Evolutionary conservation across 2,329 filamentous ascomycete species (phyloP), one percentile per base, ranked within the genome.

Genomic region (Fusarium tjaetaba): DNA sequence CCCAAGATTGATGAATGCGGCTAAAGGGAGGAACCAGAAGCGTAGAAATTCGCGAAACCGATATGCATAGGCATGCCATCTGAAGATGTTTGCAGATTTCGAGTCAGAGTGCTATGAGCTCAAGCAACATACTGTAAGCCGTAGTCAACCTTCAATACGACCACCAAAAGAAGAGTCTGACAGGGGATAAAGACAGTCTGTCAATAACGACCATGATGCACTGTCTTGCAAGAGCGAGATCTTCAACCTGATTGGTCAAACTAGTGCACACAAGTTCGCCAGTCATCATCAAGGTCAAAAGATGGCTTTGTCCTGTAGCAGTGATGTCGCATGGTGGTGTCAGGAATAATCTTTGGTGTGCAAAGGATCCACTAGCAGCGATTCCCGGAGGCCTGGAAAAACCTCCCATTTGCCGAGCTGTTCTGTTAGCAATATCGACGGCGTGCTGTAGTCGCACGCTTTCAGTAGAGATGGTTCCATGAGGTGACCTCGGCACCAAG

Each of bases 341-440:
- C 73, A 63, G 69, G 76, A 79, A 75, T 77, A 72, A 78, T 80
- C 71, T 77, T 77, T 80, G 78, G 74, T 74, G 70, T 76, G 72
- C 65, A 57, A 65, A 63, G 62, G 72, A 68, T 76, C 77, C 74
- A 78, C 74, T 65, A 71, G 66, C 69, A 73, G 66, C 65, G 61
- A 70, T 68, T 65, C 45, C 73, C 77, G 78, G 71, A 78, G 64
- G 74, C 66, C 70, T 79, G 78, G 78, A 72, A 79, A 74, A 78
- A 58, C 67, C 72, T 75, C 79, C 72, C 62, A 79, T 79, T 80
- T 78, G 79, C 62, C 71, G 30, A 52, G 59, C 57, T 68, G 55
- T 34, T 68, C 60, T 69, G 66, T 64, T 70, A 60, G 42, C 61
- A 55, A 68, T 68, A 68, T 68, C 61, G 77, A 75, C 76, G 78